A percentile compares a stretch with the other conserved stretches of the same genome.
Conservation (phyloP, 257 asterid genomes). For the Thymus quinquecostatus region DNA sequence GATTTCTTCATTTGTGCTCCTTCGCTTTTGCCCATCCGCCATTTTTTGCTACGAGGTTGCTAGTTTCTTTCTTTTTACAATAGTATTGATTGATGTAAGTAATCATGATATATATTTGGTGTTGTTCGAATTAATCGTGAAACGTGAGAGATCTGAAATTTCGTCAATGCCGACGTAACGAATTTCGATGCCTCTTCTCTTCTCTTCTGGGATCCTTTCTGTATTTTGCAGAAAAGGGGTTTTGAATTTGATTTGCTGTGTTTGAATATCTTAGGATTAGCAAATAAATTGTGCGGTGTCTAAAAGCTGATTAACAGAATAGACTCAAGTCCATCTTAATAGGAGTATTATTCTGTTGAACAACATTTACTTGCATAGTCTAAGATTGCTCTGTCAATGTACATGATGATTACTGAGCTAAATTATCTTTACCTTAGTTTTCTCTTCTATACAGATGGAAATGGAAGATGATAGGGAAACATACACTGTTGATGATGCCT, state of each 20-base stretch:
- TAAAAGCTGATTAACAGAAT: neutral
- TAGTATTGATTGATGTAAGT: too few relatives aligned
- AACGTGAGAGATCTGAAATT: neutral
- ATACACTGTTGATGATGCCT: conserved; percentile 78
- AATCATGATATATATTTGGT: too few relatives aligned
- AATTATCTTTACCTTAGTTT: conserved; percentile 8
- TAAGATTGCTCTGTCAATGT: neutral
- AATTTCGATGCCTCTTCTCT: too few relatives aligned
- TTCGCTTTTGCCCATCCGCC: neutral
- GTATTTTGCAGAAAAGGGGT: neutral
- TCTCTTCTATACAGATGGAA: conserved; percentile 52
- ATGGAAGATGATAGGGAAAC: conserved; percentile 55
- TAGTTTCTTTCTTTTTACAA: too few relatives aligned
- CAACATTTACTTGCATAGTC: neutral
- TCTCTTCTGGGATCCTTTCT: neutral
- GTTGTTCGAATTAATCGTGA: neutral
- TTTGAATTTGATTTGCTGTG: neutral
- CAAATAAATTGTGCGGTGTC: neutral
- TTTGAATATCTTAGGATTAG: neutral
- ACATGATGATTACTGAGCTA: conserved; percentile 18
- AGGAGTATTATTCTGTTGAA: neutral
- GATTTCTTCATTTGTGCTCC: neutral
- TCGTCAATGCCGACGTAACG: too few relatives aligned
- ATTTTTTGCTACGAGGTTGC: neutral
- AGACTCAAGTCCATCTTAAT: neutral